Conservation (phyloP, 2,329 filamentous ascomycete species). For the Colletotrichum nymphaeae region DNA sequence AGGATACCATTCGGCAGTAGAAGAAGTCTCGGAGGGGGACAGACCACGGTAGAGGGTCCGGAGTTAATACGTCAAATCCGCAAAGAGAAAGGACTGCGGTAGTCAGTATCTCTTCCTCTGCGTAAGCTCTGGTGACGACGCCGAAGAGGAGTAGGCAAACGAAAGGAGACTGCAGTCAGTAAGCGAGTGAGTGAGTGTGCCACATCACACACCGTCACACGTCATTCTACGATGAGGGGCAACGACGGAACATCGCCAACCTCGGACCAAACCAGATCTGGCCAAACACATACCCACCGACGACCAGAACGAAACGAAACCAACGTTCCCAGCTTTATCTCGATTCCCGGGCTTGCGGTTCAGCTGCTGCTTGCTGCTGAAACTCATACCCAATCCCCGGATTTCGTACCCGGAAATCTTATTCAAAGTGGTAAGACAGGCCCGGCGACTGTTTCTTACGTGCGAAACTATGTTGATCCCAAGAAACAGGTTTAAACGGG, state of each 20-base stretch:
- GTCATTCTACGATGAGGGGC: neutral
- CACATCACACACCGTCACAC: neutral
- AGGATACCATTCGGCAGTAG: neutral
- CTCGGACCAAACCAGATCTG: neutral
- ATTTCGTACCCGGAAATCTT: neutral
- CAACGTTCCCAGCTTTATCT: slow-evolving; percentile 3
- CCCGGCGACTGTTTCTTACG: slow-evolving; percentile 10
- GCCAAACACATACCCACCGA: neutral
- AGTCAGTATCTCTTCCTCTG: neutral
- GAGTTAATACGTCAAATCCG: neutral
- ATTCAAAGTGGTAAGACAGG: neutral
- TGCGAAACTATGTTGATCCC: slow-evolving; percentile 5
- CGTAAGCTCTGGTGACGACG: neutral
- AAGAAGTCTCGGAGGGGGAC: too few species aligned
- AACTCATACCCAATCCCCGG: neutral
- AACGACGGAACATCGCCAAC: neutral
- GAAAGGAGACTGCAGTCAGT: neutral
- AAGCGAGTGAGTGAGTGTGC: too few species aligned
- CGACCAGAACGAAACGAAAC: neutral
- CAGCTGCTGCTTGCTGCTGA: neutral
- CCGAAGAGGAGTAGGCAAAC: neutral
- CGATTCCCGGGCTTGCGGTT: neutral
- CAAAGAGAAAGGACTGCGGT: neutral
- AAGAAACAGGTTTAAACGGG: slow-evolving; percentile 3
- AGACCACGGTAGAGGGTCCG: neutral